These are phyloP conservation scores for Elsinoe australis DNA, from an alignment of 2,329 filamentous ascomycete species.

Conservation along the genomic window DNA sequence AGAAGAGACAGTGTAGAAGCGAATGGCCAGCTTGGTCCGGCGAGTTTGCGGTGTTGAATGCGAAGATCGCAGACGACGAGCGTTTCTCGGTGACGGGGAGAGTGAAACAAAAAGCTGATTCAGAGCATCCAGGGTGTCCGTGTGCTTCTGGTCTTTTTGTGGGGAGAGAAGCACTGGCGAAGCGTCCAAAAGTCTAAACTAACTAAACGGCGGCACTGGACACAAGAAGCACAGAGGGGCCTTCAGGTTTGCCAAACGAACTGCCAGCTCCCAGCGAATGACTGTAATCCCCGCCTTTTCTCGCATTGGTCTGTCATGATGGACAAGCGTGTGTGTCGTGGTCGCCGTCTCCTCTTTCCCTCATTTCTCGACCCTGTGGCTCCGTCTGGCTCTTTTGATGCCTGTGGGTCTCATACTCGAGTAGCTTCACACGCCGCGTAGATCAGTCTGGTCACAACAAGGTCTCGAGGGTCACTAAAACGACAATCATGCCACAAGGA, in stretches of 20 bases:
- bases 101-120: slow-evolving; percentile 16
- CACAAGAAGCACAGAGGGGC: slow-evolving; percentile 10
- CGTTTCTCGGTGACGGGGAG: slow-evolving; percentile 12
- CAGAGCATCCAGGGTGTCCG: slow-evolving; percentile 12
- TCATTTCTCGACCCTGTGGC: slow-evolving; percentile 2
- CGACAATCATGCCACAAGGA: slow-evolving; percentile 11
- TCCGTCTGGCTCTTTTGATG: slow-evolving; percentile 3
- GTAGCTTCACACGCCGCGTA: background rate
- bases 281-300: slow-evolving; percentile 11
- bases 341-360: slow-evolving; percentile 3
- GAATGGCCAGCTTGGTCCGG: background rate
- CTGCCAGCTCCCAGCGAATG: no score
- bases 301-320: background rate
- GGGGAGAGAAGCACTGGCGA: slow-evolving; percentile 13
- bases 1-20: slow-evolving; percentile 12
- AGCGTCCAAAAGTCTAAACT: slow-evolving; percentile 8
- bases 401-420: slow-evolving; percentile 1
- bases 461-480: background rate
- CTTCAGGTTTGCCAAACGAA: no score
- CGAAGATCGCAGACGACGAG: slow-evolving; percentile 8
- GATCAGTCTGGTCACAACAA: background rate
- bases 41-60: background rate
- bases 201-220: slow-evolving; percentile 11
- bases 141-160: slow-evolving; percentile 2
- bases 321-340: background rate